phyloP scores from a whole-genome alignment of 2,329 filamentous ascomycete genomes.

The Zasmidium angulare region DNA sequence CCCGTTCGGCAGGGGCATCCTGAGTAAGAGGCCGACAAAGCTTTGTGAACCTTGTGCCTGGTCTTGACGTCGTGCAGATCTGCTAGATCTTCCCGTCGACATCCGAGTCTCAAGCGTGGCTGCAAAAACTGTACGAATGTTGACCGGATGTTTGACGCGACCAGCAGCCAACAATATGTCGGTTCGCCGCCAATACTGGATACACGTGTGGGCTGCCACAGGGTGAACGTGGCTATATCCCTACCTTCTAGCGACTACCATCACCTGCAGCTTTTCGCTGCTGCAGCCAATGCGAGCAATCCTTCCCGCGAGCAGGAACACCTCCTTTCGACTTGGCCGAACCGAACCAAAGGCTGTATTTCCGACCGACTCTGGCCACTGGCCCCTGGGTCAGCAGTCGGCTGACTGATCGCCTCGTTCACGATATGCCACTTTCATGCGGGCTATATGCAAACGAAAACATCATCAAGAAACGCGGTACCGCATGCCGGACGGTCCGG shows the following conservation, averaged over 20 bases:
- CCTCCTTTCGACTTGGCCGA: too few species aligned
- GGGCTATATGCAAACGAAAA: neutral
- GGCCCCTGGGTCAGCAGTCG: neutral
- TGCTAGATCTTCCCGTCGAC: neutral
- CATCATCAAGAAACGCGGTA: neutral
- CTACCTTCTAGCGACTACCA: too few species aligned
- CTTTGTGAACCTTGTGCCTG: constrained; percentile 1
- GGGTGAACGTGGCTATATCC: too few species aligned
- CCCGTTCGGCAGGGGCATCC: neutral
- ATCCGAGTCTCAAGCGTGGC: neutral
- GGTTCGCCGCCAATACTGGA: neutral
- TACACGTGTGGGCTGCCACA: neutral
- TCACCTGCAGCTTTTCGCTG: neutral
- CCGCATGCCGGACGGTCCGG: neutral
- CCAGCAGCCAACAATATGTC: neutral
- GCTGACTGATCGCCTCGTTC: neutral
- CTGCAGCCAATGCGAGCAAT: neutral
- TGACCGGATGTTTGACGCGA: neutral
- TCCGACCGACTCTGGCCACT: too few species aligned
- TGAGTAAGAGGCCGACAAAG: neutral
- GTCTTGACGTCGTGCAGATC: constrained; percentile 2
- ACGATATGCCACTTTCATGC: neutral
- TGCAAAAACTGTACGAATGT: neutral
- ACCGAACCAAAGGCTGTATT: too few species aligned
- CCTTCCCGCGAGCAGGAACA: neutral